Evolutionary conservation across 768 basidiomycete species (phyloP).

Genomic region (Coprinopsis strossmayeri): DNA sequence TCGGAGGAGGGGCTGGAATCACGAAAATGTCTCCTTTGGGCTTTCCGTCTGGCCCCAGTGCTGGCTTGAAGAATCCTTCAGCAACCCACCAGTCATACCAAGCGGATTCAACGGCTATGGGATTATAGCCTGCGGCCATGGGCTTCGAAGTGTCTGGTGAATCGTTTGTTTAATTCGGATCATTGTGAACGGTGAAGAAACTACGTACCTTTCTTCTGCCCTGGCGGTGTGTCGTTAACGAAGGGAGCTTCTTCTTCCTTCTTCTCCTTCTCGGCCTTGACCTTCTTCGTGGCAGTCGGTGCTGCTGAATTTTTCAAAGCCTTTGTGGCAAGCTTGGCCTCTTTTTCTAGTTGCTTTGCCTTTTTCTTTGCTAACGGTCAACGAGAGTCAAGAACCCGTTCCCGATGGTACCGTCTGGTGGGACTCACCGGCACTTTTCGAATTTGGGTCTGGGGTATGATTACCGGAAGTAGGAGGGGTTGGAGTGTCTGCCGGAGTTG

Average conservation of each 20-base stretch:
- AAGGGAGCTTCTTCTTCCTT: constrained; percentile 63
- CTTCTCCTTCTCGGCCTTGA: constrained; percentile 68
- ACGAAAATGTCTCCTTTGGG: constrained; percentile 55
- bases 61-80: constrained; percentile 86
- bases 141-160: constrained; percentile 71
- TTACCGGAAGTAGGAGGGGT: constrained; percentile 18
- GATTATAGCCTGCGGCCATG: constrained; percentile 93
- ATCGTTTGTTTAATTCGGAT: constrained; percentile 4
- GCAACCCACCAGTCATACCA: constrained; percentile 99
- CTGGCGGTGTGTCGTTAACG: constrained; percentile 83
- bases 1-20: constrained; percentile 89
- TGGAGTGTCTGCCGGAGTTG: constrained; percentile 4
- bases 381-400: neutral
- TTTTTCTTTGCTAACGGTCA: constrained; percentile 66
- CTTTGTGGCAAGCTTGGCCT: constrained; percentile 72
- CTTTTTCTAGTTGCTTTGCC: constrained; percentile 74
- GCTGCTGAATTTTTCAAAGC: constrained; percentile 41
- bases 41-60: constrained; percentile 39
- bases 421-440: constrained; percentile 35
- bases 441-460: constrained; percentile 28
- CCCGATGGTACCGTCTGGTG: neutral
- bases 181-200: too few relatives aligned
- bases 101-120: constrained; percentile 86
- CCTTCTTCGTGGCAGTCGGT: constrained; percentile 49
- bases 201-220: constrained; percentile 85